A percentile compares a stretch with the other conserved stretches of the same genome.
Evolutionary conservation across 306 rosid species (phyloP).

Genomic region (Datisca glomerata): DNA sequence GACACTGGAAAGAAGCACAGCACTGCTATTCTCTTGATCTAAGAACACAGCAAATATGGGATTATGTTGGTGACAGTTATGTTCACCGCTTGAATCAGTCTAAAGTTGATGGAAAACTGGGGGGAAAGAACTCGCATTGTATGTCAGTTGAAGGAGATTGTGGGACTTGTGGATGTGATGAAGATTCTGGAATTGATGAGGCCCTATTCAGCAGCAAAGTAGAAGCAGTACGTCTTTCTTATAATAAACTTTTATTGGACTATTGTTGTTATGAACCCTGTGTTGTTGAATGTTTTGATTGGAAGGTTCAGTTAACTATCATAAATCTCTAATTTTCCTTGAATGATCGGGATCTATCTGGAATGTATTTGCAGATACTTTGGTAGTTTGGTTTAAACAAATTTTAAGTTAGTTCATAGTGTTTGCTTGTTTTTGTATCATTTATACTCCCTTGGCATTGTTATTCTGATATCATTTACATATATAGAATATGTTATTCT

Average conservation of each 20-base stretch:
- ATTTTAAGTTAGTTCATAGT: too few relatives aligned
- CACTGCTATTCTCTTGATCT: slow-evolving; percentile 94
- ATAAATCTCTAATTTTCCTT: too few relatives aligned
- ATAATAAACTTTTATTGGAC: not conserved
- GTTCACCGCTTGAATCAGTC: slow-evolving; percentile 92
- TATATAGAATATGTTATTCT: not conserved
- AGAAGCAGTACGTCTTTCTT: slow-evolving; percentile 50
- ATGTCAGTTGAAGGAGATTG: slow-evolving; percentile 56
- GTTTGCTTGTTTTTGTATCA: too few relatives aligned
- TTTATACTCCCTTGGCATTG: too few relatives aligned
- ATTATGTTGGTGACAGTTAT: slow-evolving; percentile 76
- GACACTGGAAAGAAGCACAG: slow-evolving; percentile 70
- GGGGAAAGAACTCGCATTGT: slow-evolving; percentile 39
- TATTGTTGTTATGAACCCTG: not conserved
- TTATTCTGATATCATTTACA: too few relatives aligned
- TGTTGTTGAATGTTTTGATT: not conserved
- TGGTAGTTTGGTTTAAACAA: too few relatives aligned
- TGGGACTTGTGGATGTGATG: slow-evolving; percentile 45
- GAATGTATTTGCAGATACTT: too few relatives aligned
- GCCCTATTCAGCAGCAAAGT: slow-evolving; percentile 88
- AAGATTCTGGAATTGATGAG: slow-evolving; percentile 62
- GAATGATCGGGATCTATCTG: too few relatives aligned
- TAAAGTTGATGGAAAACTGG: slow-evolving; percentile 61
- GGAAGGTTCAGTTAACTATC: too few relatives aligned
- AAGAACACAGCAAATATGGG: slow-evolving; percentile 90